These are phyloP conservation scores for Colletotrichum phormii DNA, from an alignment of 2,329 filamentous ascomycete genomes.

Conservation along the genomic window DNA sequence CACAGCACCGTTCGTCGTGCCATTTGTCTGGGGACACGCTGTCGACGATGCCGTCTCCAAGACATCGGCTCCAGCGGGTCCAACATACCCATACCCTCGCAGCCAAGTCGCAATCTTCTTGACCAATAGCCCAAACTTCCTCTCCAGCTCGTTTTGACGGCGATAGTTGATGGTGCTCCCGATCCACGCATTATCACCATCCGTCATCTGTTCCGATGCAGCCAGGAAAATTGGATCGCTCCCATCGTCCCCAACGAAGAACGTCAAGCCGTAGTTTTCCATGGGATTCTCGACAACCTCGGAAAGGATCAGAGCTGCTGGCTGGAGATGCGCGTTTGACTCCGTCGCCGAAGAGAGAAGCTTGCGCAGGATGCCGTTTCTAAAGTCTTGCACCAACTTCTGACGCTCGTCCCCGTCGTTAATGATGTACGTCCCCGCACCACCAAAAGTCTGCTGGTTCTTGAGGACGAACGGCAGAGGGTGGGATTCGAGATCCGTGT, in stretches of 20 bases:
- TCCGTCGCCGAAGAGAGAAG: constrained; percentile 46
- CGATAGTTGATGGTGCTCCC: constrained; percentile 49
- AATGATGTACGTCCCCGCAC: constrained; percentile 50
- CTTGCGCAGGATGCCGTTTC: constrained; percentile 43
- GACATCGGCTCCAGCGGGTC: constrained; percentile 47
- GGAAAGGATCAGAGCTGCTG: constrained; percentile 46
- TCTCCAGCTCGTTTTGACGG: constrained; percentile 43
- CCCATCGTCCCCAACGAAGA: constrained; percentile 45
- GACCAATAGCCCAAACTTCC: constrained; percentile 42
- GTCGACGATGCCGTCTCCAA: constrained; percentile 42
- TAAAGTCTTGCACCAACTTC: constrained; percentile 40
- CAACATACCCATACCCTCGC: constrained; percentile 44
- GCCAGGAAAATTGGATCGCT: constrained; percentile 45
- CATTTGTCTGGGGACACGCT: constrained; percentile 16
- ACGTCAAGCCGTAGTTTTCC: constrained; percentile 49
- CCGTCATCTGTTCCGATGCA: constrained; percentile 49
- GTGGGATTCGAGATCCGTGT: constrained; percentile 40
- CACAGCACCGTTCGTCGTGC: constrained; percentile 7
- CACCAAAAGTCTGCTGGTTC: constrained; percentile 51
- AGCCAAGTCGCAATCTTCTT: constrained; percentile 43
- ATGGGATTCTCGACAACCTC: constrained; percentile 46
- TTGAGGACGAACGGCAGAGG: constrained; percentile 51
- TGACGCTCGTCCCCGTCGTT: constrained; percentile 41
- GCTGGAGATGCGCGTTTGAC: constrained; percentile 46
- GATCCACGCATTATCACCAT: constrained; percentile 46